Conservation (phyloP, 2,329 filamentous ascomycete genomes). For the Sarocladiaceae sp. region DNA sequence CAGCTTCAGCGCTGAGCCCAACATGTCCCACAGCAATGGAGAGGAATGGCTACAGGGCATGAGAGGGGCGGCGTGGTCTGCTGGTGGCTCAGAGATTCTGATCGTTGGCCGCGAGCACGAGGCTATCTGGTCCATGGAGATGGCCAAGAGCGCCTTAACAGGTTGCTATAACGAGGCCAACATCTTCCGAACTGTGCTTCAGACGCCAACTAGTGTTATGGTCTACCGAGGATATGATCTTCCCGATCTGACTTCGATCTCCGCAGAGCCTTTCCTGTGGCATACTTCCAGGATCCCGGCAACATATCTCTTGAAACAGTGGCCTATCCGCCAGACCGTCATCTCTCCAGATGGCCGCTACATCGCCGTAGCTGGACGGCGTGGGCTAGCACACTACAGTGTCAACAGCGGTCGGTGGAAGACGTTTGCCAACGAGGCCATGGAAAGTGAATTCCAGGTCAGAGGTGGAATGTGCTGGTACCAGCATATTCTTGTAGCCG, state of each 20-base stretch:
- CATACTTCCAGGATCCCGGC: constrained; percentile 83
- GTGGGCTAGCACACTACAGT: constrained; percentile 92
- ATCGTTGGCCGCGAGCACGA: constrained; percentile 66
- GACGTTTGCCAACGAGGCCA: constrained; percentile 72
- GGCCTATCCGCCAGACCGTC: constrained; percentile 83
- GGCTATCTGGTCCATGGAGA: constrained; percentile 80
- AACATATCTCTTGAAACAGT: constrained; percentile 81
- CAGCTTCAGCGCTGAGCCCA: constrained; percentile 68
- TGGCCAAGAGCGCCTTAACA: constrained; percentile 87
- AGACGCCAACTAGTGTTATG: constrained; percentile 83
- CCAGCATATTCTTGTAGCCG: constrained; percentile 87
- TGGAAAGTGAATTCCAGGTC: constrained; percentile 87
- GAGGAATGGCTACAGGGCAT: constrained; percentile 84
- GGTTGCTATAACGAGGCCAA: constrained; percentile 91
- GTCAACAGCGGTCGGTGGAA: constrained; percentile 93
- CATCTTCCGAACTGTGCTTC: constrained; percentile 79
- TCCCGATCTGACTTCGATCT: constrained; percentile 83
- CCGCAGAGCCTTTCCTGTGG: constrained; percentile 90
- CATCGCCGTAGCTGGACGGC: constrained; percentile 87
- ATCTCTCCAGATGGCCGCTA: constrained; percentile 91
- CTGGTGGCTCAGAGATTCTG: constrained; percentile 79
- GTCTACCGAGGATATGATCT: constrained; percentile 91
- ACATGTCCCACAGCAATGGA: constrained; percentile 57
- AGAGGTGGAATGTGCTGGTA: constrained; percentile 98
- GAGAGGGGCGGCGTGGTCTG: constrained; percentile 75